Evolutionary conservation across 306 rosid genomes (phyloP).

Genomic region (cucumber (Cucumis sativus)): Cucumber_9930_V3 NC_026655.2:27135001-27135500

Average conservation of each 20-base stretch:
- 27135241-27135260: background rate
- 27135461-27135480: too few species aligned
- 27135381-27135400: too few species aligned
- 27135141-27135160: background rate
- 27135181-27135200: background rate
- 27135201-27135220: background rate
- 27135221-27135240: background rate
- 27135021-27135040: background rate
- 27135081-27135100: background rate
- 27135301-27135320: background rate
- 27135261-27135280: background rate
- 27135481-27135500: too few species aligned
- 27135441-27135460: too few species aligned
- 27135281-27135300: background rate
- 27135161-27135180: background rate
- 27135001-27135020: conserved; percentile 11
- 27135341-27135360: background rate
- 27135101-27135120: background rate
- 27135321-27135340: background rate
- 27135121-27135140: background rate
- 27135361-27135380: too few species aligned
- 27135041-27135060: background rate
- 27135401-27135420: too few species aligned
- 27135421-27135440: too few species aligned
- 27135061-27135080: background rate